phyloP scores from a whole-genome alignment of 495 filamentous ascomycete species.

The Choiromyces venosus region DNA sequence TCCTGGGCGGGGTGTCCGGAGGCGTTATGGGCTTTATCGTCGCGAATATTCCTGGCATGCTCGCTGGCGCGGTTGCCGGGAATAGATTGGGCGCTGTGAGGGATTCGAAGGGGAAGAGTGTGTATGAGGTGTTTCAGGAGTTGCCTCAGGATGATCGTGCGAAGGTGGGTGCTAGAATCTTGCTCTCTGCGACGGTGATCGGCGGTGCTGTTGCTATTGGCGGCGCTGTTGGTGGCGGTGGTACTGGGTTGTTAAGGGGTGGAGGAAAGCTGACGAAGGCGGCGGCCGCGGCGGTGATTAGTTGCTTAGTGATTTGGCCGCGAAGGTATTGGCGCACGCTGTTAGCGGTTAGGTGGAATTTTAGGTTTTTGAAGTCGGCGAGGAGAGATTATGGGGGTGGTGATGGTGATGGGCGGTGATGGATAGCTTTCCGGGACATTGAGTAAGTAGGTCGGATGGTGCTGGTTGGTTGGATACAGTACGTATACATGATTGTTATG shows the following conservation, averaged over 20 bases:
- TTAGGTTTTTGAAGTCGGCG: not conserved
- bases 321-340: slow-evolving; percentile 40
- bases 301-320: slow-evolving; percentile 38
- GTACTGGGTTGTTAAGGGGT: no score
- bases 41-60: slow-evolving; percentile 77
- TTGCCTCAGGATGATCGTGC: slow-evolving; percentile 74
- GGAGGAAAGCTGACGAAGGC: slow-evolving; percentile 29
- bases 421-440: not conserved
- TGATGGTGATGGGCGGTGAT: not conserved
- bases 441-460: no score
- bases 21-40: slow-evolving; percentile 92
- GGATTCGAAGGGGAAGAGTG: slow-evolving; percentile 88
- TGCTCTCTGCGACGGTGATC: slow-evolving; percentile 21
- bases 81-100: slow-evolving; percentile 82
- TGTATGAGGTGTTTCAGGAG: slow-evolving; percentile 85
- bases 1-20: slow-evolving; percentile 80
- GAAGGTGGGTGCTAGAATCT: slow-evolving; percentile 49
- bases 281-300: slow-evolving; percentile 15
- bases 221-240: not conserved
- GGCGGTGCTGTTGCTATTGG: slow-evolving; percentile 21
- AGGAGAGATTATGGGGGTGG: not conserved
- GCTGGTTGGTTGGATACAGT: not conserved
- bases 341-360: slow-evolving; percentile 24
- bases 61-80: slow-evolving; percentile 89
- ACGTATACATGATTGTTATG: not conserved